These are phyloP conservation scores for Leucogyrophana mollusca DNA, from an alignment of 768 basidiomycete species.

Conservation along the genomic window DNA sequence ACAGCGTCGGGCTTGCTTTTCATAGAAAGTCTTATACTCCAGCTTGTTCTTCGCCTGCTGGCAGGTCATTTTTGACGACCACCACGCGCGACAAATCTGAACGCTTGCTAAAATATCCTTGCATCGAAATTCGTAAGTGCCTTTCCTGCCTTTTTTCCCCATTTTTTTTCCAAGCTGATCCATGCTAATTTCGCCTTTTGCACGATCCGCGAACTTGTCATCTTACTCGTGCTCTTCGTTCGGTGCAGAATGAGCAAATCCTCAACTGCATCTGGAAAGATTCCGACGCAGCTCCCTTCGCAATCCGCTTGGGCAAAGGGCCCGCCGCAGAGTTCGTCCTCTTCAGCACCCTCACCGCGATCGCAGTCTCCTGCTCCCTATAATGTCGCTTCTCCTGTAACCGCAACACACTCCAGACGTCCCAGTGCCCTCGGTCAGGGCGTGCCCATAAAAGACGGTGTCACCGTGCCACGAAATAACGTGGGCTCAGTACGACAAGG, in stretches of 20 bases:
- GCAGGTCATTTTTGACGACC: slow-evolving; percentile 89
- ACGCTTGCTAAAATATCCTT: slow-evolving; percentile 48
- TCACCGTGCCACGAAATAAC: slow-evolving; percentile 64
- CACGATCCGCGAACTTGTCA: slow-evolving; percentile 22
- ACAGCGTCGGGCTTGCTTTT: slow-evolving; percentile 35
- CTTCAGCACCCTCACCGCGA: slow-evolving; percentile 59
- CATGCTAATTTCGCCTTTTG: slow-evolving; percentile 27
- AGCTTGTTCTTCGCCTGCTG: slow-evolving; percentile 79
- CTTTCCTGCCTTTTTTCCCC: slow-evolving; percentile 17
- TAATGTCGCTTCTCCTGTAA: slow-evolving; percentile 41
- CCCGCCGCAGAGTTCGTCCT: slow-evolving; percentile 60
- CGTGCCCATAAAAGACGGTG: slow-evolving; percentile 76
- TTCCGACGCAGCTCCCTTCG: slow-evolving; percentile 67
- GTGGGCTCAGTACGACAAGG: slow-evolving; percentile 69
- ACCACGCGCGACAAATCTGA: slow-evolving; percentile 63
- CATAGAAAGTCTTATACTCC: slow-evolving; percentile 47
- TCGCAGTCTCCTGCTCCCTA: slow-evolving; percentile 75
- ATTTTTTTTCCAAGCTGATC: slow-evolving; percentile 2
- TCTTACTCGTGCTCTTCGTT: slow-evolving; percentile 5
- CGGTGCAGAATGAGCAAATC: slow-evolving; percentile 87
- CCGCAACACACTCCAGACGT: slow-evolving; percentile 71
- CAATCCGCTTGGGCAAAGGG: slow-evolving; percentile 92
- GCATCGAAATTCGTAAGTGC: slow-evolving; percentile 42
- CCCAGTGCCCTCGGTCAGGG: slow-evolving; percentile 73
- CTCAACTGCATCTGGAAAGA: slow-evolving; percentile 73